Evolutionary conservation across 768 basidiomycete species (phyloP), one percentile per base, ranked within the genome.

Genomic region (Boletales sp.): DNA sequence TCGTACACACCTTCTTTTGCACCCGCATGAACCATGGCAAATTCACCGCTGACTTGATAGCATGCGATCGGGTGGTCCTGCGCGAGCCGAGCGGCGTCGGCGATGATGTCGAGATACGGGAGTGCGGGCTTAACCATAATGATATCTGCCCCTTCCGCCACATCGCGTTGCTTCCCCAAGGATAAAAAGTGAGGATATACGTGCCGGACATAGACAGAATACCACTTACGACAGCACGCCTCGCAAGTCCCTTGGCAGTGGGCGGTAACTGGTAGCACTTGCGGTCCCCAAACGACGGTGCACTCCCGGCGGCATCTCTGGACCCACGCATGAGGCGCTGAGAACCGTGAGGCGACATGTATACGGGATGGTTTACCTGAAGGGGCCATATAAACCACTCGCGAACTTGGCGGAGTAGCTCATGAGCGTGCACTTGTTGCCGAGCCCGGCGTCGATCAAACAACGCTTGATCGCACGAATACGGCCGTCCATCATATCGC

Each of bases 401-500:
- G 97, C 94, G 60, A 99, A 99, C 69, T 99, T 99, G 53, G 97
- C 97, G 9, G 91, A 90, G 66, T 99, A 99, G 40, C 87, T 84
- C 97, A 99, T 98, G 45, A 99, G 76, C 7, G 87, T 87, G 67
- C 90, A 93, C 62, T 81, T 81, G 71, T 97, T 98, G 9, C 86
- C 94, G 40, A 83, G 75, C 15, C 93, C 92, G 38, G 79, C 79
- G 51, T 90, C 86, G 51, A 97, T 90, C 48, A 99, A 74, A 4
- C 76, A 79, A 34, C 81, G 76, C 68, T 99, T 99, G 71, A 99
- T 98, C 13, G 83, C 83, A 54, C 81, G 83, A 55, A 99, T 84
- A 17, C 95, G 78, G 0, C 95, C 97, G 65, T 99, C 97, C 94
- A 98, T 98, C 97, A 99, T 99, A 69, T 98, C 97, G 62, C 94